phyloP scores from a whole-genome alignment of 257 asterid species.

The Primulina eburnea region DNA sequence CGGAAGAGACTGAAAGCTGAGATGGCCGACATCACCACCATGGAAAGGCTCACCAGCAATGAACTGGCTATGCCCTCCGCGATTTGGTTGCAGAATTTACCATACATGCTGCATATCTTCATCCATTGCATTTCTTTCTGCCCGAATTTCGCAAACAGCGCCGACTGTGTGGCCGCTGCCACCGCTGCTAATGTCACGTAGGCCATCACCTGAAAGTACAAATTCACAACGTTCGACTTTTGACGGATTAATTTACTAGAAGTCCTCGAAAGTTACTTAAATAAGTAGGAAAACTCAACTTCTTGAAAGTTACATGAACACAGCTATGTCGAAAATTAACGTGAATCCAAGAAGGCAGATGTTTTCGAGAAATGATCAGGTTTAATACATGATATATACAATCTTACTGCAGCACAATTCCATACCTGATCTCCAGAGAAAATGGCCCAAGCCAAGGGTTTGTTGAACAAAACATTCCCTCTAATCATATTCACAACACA shows the following conservation, averaged over 20 bases:
- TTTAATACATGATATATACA: too few relatives aligned
- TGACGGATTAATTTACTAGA: too few relatives aligned
- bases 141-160: slow-evolving; percentile 63
- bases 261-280: too few relatives aligned
- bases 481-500: slow-evolving; percentile 70
- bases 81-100: slow-evolving; percentile 74
- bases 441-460: slow-evolving; percentile 94
- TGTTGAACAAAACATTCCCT: slow-evolving; percentile 82
- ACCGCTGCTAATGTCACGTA: slow-evolving; percentile 75
- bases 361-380: too few relatives aligned
- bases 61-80: slow-evolving; percentile 89
- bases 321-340: too few relatives aligned
- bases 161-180: slow-evolving; percentile 67
- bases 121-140: slow-evolving; percentile 85
- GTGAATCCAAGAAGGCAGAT: background rate
- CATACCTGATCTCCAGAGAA: slow-evolving; percentile 98
- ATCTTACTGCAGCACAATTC: background rate
- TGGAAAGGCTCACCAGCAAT: slow-evolving; percentile 46
- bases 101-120: slow-evolving; percentile 64
- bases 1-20: slow-evolving; percentile 91
- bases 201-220: slow-evolving; percentile 56
- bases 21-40: slow-evolving; percentile 62
- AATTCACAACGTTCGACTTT: too few relatives aligned
- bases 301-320: too few relatives aligned
- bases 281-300: too few relatives aligned